Base-by-base conservation (phyloP, 2,329 filamentous ascomycete genomes). In the Incumbomyces delicatus region DNA sequence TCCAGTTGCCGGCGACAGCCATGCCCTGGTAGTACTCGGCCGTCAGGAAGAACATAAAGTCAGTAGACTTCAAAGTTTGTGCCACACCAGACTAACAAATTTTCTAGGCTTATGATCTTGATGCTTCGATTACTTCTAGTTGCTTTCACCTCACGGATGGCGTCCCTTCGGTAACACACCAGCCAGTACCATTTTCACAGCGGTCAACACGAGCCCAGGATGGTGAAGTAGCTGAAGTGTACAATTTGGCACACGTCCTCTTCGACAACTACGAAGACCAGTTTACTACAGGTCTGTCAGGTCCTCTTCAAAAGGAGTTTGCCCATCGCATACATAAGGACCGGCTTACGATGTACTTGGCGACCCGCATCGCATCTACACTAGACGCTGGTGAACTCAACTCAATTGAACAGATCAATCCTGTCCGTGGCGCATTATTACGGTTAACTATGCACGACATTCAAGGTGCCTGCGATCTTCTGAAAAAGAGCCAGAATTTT, bases 241-340 rank as follows among this genome's bases (percentile, higher is more conserved):
- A 94, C 92, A 77, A 87, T 50, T 72, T 98, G 31, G 83, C 87
- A 1, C 85, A 85, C 48, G 81, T 95, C 32, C 74, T 98, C 2
- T 98, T 95, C 59, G 72, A 80, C n/a, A 63, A 69, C 8, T 65
- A 70, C 16, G 63, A 71, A 30, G 66, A 71, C 42, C 66, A 71
- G 45, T 67, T 70, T 30, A 70, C 66, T 3, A 27, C 8, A 10
- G 63, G 63, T 31, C 62, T 72, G 17, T 67, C 66, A 16, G 53
- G 58, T 14, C 57, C 65, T 35, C 54, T 71, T 41, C 62, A 63
- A 33, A 46, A 61, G 1, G 62, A 66, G 33, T 72, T 64, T 44
- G 55, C 61, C 5, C 61, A 66, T 50, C 69, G 69, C 16, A 68
- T 73, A 44, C 70, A 68, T 45, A 73, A 72, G 50, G 70, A 72